phyloP scores from a whole-genome alignment of 1,284 basidiomycete species.

The Moniliophthora roreri region DNA sequence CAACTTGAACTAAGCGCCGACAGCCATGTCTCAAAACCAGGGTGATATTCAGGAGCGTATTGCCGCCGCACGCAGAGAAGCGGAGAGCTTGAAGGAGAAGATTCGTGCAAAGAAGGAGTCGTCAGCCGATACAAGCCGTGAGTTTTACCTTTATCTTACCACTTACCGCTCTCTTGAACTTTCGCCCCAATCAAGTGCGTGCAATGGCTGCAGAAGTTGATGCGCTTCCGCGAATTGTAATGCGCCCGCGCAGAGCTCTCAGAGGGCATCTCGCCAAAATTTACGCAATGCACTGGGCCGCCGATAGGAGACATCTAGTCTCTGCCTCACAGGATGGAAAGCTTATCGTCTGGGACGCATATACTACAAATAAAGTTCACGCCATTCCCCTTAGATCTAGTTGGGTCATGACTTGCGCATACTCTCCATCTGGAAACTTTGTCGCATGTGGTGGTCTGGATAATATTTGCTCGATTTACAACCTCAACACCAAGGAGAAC shows the following conservation, averaged over 20 bases:
- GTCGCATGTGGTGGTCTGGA: slow-evolving; percentile 99
- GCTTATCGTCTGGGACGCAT: slow-evolving; percentile 99
- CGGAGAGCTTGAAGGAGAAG: slow-evolving; percentile 96
- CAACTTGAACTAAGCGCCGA: not conserved
- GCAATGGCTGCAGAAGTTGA: slow-evolving; percentile 97
- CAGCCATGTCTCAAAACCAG: slow-evolving; percentile 73
- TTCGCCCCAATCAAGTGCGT: slow-evolving; percentile 58
- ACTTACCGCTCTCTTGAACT: not conserved
- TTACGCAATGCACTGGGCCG: slow-evolving; percentile 99
- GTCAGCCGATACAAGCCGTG: slow-evolving; percentile 93
- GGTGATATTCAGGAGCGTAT: slow-evolving; percentile 93
- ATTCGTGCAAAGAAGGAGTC: slow-evolving; percentile 94
- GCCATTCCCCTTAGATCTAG: slow-evolving; percentile 96
- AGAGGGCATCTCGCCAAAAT: slow-evolving; percentile 99
- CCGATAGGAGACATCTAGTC: slow-evolving; percentile 94
- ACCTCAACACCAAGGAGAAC: slow-evolving; percentile 75
- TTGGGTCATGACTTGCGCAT: slow-evolving; percentile 99
- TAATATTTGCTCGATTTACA: slow-evolving; percentile 99
- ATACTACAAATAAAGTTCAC: slow-evolving; percentile 99
- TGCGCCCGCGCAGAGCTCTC: slow-evolving; percentile 93
- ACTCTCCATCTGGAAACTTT: slow-evolving; percentile 94
- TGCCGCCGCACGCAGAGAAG: slow-evolving; percentile 93
- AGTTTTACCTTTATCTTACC: slow-evolving; percentile 36
- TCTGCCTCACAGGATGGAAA: slow-evolving; percentile 99
- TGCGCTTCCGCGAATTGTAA: slow-evolving; percentile 90